Evolutionary conservation across 2,329 filamentous ascomycete species (phyloP), one percentile per base, ranked within the genome.

Genomic region (Fusarium praegraminearum): DNA sequence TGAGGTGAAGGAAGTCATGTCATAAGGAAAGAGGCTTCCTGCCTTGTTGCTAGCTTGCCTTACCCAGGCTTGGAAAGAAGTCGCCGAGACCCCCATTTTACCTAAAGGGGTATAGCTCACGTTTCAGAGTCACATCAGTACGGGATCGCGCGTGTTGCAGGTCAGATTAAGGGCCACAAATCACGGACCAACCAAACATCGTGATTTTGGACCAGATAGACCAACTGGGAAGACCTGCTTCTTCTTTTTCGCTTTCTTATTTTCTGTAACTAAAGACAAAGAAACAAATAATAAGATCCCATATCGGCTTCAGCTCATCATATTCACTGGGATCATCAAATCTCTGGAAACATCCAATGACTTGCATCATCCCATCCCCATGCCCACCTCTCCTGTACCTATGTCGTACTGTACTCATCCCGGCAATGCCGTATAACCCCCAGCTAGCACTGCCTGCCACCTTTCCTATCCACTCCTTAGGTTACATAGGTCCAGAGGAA

Each of bases 131-230:
- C n/a, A 26, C 3, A 67, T 53, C 11, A 46, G 26, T 66, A 43
- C 11, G 33, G 64, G 22, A 54, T 71, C 65, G 68, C 61, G 51
- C 35, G 44, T n/a, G 64, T 71, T 69, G 56, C 64, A 69, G 45
- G 60, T 32, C 36, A 22, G 57, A 70, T 69, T 69, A 71, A 71
- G 68, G 67, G 56, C 47, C 28, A 35, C 44, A 67, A 45, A 26
- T 36, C 30, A 32, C 32, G 46, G 58, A 41, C 67, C 53, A 68
- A 57, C 62, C 57, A 52, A 62, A 67, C 62, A 44, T 52, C 41
- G 41, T 32, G 28, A 35, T 33, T 67, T 53, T 49, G 24, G 18
- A 40, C 35, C 40, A 61, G 50, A 49, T 36, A 15, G 44, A 44
- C 30, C 35, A 57, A 30, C 52, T 45, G 28, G 38, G 35, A 61